Percentiles rank a stretch among this genome's conserved stretches.
These are phyloP conservation scores for Exophiala dermatitidis DNA, from an alignment of 2,329 filamentous ascomycete species.

Conservation along the genomic window DNA sequence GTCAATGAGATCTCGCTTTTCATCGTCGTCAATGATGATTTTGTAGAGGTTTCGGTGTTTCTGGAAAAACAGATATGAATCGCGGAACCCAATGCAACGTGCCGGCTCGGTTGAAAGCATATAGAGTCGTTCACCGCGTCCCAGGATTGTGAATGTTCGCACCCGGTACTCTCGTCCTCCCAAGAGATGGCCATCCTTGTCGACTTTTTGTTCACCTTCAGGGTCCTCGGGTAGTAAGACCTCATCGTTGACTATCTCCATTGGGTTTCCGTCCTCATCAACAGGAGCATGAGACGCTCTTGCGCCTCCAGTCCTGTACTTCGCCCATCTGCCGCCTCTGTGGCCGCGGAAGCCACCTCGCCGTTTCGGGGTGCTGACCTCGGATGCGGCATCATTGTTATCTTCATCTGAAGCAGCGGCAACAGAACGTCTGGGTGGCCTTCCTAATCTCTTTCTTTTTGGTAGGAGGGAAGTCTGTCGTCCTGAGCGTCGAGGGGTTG, in stretches of 20 bases:
- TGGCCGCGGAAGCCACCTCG: constrained; percentile 57
- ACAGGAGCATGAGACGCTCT: constrained; percentile 77
- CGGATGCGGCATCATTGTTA: constrained; percentile 38
- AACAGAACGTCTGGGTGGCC: constrained; percentile 76
- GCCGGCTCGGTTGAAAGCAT: constrained; percentile 98
- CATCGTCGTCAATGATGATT: constrained; percentile 95
- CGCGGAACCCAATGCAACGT: constrained; percentile 90
- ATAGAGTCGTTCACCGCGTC: constrained; percentile 78
- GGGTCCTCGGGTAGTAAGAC: constrained; percentile 78
- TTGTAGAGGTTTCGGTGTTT: constrained; percentile 96
- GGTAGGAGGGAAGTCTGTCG: constrained; percentile 44
- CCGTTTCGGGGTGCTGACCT: constrained; percentile 50
- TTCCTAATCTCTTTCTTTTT: constrained; percentile 52
- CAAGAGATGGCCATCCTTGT: constrained; percentile 74
- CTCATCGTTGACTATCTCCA: constrained; percentile 87
- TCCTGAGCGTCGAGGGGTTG: constrained; percentile 47
- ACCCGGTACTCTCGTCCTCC: constrained; percentile 89
- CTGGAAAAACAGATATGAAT: constrained; percentile 98
- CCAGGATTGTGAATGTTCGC: constrained; percentile 84
- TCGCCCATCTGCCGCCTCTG: constrained; percentile 61
- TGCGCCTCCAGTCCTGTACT: constrained; percentile 63
- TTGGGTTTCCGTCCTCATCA: constrained; percentile 87
- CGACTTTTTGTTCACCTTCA: constrained; percentile 87
- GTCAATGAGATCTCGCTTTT: constrained; percentile 93
- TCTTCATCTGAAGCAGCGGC: constrained; percentile 66